These are phyloP conservation scores for Yarrowia divulgata DNA, from an alignment of 805 yeast genomes.

Conservation along the genomic window DNA sequence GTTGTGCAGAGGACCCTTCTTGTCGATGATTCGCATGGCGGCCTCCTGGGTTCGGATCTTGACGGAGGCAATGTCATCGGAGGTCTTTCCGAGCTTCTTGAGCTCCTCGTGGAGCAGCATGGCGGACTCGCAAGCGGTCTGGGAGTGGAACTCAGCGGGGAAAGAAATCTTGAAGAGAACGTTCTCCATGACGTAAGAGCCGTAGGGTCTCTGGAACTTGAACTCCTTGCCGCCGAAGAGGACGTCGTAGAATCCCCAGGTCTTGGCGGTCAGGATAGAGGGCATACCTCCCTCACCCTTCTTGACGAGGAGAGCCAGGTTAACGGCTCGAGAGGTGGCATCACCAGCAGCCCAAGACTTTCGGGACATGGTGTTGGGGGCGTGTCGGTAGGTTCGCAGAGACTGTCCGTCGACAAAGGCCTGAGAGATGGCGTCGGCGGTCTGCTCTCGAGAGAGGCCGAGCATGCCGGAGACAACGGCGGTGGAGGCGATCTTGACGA, in stretches of 20 bases:
- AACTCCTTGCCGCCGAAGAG: constrained; percentile 61
- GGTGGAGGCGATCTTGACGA: constrained; percentile 67
- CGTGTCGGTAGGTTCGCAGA: constrained; percentile 67
- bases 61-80: constrained; percentile 58
- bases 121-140: constrained; percentile 69
- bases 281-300: constrained; percentile 65
- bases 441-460: constrained; percentile 60
- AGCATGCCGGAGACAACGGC: constrained; percentile 64
- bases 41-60: constrained; percentile 67
- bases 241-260: constrained; percentile 73
- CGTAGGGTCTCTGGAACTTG: constrained; percentile 61
- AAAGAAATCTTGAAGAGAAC: constrained; percentile 66
- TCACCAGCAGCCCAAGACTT: constrained; percentile 76
- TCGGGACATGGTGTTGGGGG: constrained; percentile 68
- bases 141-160: constrained; percentile 73
- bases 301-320: constrained; percentile 60
- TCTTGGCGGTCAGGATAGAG: constrained; percentile 62
- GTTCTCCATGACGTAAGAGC: constrained; percentile 69
- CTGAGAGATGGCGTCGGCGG: constrained; percentile 63
- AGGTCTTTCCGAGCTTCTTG: constrained; percentile 53
- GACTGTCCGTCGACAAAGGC: constrained; percentile 69
- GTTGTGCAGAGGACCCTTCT: constrained; percentile 65
- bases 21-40: constrained; percentile 66
- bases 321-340: constrained; percentile 65
- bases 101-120: constrained; percentile 55